A percentile compares a stretch with the other conserved stretches of the same genome.
These are phyloP conservation scores for Dictyostelium intermedium DNA, from an alignment of 78 protist genomes.

Conservation along the genomic window DNA sequence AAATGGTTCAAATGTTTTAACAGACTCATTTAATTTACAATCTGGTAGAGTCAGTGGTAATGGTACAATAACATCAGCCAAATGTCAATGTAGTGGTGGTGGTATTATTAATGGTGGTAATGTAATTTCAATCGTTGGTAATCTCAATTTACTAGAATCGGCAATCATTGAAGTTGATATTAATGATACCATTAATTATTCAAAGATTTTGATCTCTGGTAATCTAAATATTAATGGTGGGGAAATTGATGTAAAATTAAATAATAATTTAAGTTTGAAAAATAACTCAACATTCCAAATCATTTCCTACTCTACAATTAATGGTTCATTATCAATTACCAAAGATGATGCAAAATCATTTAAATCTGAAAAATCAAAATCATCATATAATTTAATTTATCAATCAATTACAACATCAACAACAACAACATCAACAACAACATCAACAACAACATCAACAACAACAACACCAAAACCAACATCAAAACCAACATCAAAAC, in stretches of 20 bases:
- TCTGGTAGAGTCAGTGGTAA: background rate
- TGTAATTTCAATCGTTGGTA: background rate
- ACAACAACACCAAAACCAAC: background rate
- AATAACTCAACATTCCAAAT: background rate
- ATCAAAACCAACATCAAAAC: too few relatives aligned
- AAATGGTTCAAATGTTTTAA: background rate
- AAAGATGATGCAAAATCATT: background rate
- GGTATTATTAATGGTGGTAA: conserved; percentile 12
- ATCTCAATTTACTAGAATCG: background rate
- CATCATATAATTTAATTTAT: background rate
- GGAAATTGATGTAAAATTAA: background rate
- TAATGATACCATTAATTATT: background rate
- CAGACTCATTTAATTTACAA: background rate
- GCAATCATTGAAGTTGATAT: background rate
- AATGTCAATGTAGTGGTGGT: conserved; percentile 13
- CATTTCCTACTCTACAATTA: background rate
- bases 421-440: background rate
- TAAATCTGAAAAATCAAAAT: background rate
- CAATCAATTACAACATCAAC: background rate
- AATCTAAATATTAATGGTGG: background rate
- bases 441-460: too few relatives aligned
- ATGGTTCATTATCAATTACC: background rate
- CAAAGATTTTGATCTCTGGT: background rate
- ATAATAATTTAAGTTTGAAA: background rate
- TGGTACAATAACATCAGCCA: background rate